Evolutionary conservation across 129 eudicot genomes (phyloP), one percentile per base, ranked within the genome.

Genomic region (Tagetes erecta): DNA sequence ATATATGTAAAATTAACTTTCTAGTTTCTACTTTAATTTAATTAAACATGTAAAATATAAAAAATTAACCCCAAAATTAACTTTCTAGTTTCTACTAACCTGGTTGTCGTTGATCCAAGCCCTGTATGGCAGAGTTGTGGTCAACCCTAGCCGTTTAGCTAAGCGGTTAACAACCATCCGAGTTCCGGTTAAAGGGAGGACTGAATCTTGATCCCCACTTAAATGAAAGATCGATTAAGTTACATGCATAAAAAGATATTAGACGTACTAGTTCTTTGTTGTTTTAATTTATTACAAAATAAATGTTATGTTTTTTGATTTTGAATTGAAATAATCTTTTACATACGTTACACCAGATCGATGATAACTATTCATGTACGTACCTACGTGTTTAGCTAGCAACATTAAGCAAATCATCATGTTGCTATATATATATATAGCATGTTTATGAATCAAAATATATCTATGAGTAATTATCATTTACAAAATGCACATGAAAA

Each of bases 131-230:
- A 78, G 81, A 8, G 91, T 88, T 51, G 96, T 89, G 46, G 83
- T 80, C 65, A 89, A 68, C 4, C 80, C 81, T 66, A 92, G 30
- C 10, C 85, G 78, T 71, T 82, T 87, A 3, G 92, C 96, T 68
- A 89, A 58, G 12, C 73, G 68, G 42, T 71, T 80, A 52, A 89
- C 86, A 47, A 85, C 80, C 56, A 72, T 6, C 3, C 97, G 83
- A 10, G 92, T 83, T 68, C 89, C 91, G 3, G 83, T 86, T n/a
- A 92, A 64, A 9, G 98, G 98, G n/a, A 92, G 46, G 58, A 89
- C 90, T 12, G 96, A 92, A 81, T 92, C 98, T 81, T 92, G 98
- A 75, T 92, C 96, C 35, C 98, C 98, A 77, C 98, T 92, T 81
- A n/a, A 51, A 59, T 81, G 11, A 51, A 59, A 41, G 8, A 11